A percentile compares a stretch with the other conserved stretches of the same genome.
Evolutionary conservation across 371 early-diverging fungal genomes (phyloP).

Genomic region (Gilbertella persicaria): DNA sequence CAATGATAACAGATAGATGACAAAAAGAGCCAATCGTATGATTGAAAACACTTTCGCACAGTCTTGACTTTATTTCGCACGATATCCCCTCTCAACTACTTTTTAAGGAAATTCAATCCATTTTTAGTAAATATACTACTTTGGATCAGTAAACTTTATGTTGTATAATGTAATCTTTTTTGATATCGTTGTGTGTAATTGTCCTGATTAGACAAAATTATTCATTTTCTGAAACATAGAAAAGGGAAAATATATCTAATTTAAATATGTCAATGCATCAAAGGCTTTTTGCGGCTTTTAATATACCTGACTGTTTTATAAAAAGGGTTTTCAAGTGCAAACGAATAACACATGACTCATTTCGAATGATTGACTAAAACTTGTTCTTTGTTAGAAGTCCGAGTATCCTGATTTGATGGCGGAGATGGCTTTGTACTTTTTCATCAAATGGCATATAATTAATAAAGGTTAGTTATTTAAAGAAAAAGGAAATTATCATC

Average conservation of each 20-base stretch:
- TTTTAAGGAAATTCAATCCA: constrained; percentile 24
- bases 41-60: constrained; percentile 17
- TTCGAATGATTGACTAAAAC: background rate
- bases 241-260: too few relatives aligned
- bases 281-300: too few relatives aligned
- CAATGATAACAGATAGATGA: constrained; percentile 11
- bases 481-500: too few relatives aligned
- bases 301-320: background rate
- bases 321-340: background rate
- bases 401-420: constrained; percentile 8
- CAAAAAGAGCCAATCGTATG: constrained; percentile 13
- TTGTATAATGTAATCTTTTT: too few relatives aligned
- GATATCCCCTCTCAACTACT: constrained; percentile 8
- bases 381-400: constrained; percentile 8
- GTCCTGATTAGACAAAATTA: constrained; percentile 2
- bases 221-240: too few relatives aligned
- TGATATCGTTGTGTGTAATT: too few relatives aligned
- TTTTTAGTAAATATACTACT: constrained; percentile 8
- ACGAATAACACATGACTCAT: constrained; percentile 16
- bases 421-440: too few relatives aligned
- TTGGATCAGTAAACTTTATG: constrained; percentile 1
- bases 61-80: constrained; percentile 22
- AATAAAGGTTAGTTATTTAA: too few relatives aligned
- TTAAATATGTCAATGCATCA: too few relatives aligned
- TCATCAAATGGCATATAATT: too few relatives aligned